Base-by-base conservation (phyloP, 1,139 yeast species). In the Lodderomyces parapsilosis region DNA sequence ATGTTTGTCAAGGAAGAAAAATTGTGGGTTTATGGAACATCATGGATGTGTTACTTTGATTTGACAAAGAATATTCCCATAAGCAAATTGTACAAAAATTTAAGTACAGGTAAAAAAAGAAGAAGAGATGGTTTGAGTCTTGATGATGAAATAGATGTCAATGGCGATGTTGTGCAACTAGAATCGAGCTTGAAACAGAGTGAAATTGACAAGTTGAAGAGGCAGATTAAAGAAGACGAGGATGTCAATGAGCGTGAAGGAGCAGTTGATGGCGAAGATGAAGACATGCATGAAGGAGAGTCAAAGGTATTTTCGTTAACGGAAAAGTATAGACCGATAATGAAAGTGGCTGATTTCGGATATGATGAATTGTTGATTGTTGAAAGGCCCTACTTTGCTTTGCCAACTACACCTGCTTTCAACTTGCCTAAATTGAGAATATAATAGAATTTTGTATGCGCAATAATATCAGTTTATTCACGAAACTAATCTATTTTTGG, bases 21-120 rank as follows among this genome's bases (percentile, higher is more conserved):
- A 44, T 68, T 86, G 22, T 91, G 97, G 97, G 63, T 90, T 17
- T 90, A 87, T 78, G 96, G 97, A 2, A 75, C 87, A n/a, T 78
- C 79, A 41, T 93, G 96, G 96, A 59, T 91, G 17, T 78, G 86
- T 7, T 86, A 77, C 58, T 76, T 93, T 42, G 93, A 91, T 59
- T 67, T 87, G 49, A 62, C 74, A n/a, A 61, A 74, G 44, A 81
- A 84, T 53, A 66, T 84, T 43, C 86, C 89, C 20, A 59, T 65
- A 22, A 58, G 57, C 46, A 66, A 63, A 50, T 43, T 48, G 24
- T 62, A 59, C 45, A 63, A 62, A 41, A 63, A 65, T 38, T 53
- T 58, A 8, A 43, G 59, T 31, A 24, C 24, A 11, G 33, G 39
- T 32, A 78, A 74, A 58, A 83, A 84, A 64, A 80, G 87, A 66